Base-by-base conservation (phyloP, 371 early-diverging fungal species). In the Mortierella sp. region DNA sequence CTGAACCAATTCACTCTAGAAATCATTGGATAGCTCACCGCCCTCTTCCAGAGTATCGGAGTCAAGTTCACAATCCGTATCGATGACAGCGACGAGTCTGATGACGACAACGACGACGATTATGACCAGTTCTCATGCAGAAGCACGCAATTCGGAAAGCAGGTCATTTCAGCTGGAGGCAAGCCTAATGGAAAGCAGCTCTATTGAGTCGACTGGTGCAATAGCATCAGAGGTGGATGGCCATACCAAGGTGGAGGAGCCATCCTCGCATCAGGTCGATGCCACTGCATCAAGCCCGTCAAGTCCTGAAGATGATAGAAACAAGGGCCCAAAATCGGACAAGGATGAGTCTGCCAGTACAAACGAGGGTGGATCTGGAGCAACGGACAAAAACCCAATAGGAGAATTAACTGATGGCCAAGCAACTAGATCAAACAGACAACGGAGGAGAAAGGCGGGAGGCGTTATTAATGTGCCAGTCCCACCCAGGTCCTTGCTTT, bases 401-500 rank as follows among this genome's bases (percentile, higher is more conserved):
- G 62, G 62, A 18, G 62, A 66, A 1, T n/a, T 52, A 9, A 39
- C 32, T 49, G 64, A 64, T 12, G 57, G 57, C 12, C 64, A 59
- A 12, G 52, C 64, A 20, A 24, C 0, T 30, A 55, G 63, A 8
- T 10, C 54, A 12, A 57, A 18, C 16, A 59, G 73, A 57, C 73
- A 68, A 30, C 60, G 81, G 32, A 64, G 81, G 30, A 63, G 75
- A 62, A 75, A 75, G 39, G 81, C 81, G 39, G 81, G 75, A 14
- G 81, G 75, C 0, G 66, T 80, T 28, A 72, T 80, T 35, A 65
- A 72, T 1, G 59, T 78, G 24, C 64, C 72, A 12, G 60, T 26
- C 2, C 40, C 72, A 2, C 39, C 72, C 16, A 75, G 62, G 59
- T 52, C 70, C 6, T 60, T 75, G 6, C 35, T 47, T 2, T 52